These are phyloP conservation scores for Cucurbitaria berberidis DNA, from an alignment of 2,329 filamentous ascomycete species.

Conservation along the genomic window DNA sequence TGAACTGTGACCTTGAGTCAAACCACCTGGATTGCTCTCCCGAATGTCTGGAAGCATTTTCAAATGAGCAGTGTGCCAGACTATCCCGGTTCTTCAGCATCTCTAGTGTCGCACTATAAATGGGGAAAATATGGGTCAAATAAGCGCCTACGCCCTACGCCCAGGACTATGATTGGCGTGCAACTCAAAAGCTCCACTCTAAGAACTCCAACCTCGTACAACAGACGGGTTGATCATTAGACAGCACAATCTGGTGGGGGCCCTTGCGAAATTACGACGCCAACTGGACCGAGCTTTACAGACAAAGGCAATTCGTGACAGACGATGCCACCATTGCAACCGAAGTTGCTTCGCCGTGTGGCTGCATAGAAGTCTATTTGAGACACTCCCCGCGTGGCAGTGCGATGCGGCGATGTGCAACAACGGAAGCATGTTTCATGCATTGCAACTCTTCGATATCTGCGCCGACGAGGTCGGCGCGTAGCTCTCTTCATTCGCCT, in stretches of 20 bases:
- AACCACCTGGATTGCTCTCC: too few relatives aligned
- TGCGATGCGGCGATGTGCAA: not conserved
- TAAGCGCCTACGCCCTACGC: too few relatives aligned
- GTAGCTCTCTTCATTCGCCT: constrained; percentile 1
- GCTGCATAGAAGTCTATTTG: not conserved
- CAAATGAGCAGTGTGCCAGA: not conserved
- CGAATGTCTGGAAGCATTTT: too few relatives aligned
- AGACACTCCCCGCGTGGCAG: not conserved
- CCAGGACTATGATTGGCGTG: too few relatives aligned
- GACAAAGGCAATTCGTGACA: constrained; percentile 5
- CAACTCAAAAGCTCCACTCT: not conserved
- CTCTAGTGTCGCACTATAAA: too few relatives aligned
- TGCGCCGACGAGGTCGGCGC: not conserved
- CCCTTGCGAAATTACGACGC: constrained; percentile 5
- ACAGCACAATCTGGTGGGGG: not conserved
- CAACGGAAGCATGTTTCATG: too few relatives aligned
- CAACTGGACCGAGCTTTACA: not conserved
- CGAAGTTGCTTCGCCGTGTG: not conserved
- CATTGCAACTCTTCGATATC: not conserved
- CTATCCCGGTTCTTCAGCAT: not conserved
- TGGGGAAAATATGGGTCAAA: too few relatives aligned
- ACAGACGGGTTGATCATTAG: not conserved
- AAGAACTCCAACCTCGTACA: not conserved
- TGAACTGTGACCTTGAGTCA: not conserved
- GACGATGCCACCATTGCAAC: constrained; percentile 8